phyloP scores from a whole-genome alignment of 148 eudicot genomes.

The Silene uniflora region DNA sequence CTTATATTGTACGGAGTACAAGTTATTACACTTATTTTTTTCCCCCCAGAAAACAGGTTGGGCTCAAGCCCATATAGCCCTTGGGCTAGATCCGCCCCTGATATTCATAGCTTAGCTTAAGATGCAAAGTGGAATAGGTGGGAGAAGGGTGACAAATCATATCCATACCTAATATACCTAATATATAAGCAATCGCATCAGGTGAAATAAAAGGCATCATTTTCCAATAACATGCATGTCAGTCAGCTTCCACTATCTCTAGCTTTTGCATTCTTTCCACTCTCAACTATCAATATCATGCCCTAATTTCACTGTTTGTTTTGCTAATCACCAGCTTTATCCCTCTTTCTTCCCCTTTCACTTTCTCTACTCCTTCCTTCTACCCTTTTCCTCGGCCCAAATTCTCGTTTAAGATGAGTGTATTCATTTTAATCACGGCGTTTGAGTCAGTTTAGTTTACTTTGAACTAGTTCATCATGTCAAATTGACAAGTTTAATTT shows the following conservation, averaged over 20 bases:
- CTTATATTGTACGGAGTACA: too few species aligned
- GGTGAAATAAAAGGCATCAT: constrained; percentile 11
- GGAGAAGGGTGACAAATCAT: not conserved
- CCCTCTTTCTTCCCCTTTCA: not conserved
- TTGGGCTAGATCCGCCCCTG: too few species aligned
- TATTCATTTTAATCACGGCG: too few species aligned
- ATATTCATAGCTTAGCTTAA: too few species aligned
- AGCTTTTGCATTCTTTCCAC: constrained; percentile 5
- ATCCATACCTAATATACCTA: constrained; percentile 28
- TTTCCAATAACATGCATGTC: not conserved
- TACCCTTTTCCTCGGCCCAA: constrained; percentile 26
- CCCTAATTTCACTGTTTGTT: constrained; percentile 29
- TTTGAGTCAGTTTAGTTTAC: not conserved
- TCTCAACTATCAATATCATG: constrained; percentile 27
- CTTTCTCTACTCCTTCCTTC: constrained; percentile 16
- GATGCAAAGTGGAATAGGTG: not conserved
- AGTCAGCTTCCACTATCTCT: constrained; percentile 25
- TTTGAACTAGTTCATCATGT: not conserved
- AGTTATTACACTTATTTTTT: too few species aligned
- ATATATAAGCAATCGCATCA: not conserved
- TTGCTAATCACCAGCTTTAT: not conserved
- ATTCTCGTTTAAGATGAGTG: too few species aligned
- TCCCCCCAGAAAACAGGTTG: too few species aligned
- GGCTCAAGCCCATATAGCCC: too few species aligned
- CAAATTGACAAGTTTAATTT: not conserved